phyloP scores from a whole-genome alignment of 176 grass and related monocot species.

The Alopecurus myosuroides region DNA sequence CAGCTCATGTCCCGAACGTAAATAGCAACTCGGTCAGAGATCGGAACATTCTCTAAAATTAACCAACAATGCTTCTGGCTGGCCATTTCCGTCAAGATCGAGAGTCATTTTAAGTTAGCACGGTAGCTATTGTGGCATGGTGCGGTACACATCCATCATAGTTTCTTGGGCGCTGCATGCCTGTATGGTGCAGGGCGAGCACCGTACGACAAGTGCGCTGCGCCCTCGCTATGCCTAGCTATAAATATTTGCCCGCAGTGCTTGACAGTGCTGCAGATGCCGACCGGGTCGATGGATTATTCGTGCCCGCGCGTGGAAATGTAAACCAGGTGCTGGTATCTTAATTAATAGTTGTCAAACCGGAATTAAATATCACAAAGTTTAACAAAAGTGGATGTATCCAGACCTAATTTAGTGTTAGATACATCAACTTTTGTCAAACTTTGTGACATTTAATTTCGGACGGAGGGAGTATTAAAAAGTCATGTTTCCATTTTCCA shows the following conservation, averaged over 20 bases:
- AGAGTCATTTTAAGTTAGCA: not conserved
- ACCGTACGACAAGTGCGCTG: not conserved
- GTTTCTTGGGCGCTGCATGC: not conserved
- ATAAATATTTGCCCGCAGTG: not conserved
- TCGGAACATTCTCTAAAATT: not conserved
- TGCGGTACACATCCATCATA: not conserved
- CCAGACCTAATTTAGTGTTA: too few species aligned
- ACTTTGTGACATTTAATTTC: too few species aligned
- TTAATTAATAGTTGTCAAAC: too few species aligned
- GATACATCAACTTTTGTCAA: too few species aligned
- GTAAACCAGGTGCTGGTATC: not conserved
- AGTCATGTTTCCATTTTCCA: too few species aligned
- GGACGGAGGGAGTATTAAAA: too few species aligned
- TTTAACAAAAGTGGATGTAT: too few species aligned
- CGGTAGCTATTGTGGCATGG: not conserved
- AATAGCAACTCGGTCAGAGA: too few species aligned
- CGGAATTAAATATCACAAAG: too few species aligned
- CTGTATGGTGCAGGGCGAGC: not conserved
- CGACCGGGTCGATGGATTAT: not conserved
- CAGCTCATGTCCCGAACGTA: too few species aligned
- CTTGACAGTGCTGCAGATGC: not conserved
- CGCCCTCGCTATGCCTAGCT: not conserved
- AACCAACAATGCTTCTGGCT: not conserved
- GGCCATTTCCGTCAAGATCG: not conserved
- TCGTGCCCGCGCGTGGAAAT: not conserved